Percentiles rank a stretch among this genome's conserved stretches.
Conservation (phyloP, 129 eudicot species). For the Deinandra increscens region DNA sequence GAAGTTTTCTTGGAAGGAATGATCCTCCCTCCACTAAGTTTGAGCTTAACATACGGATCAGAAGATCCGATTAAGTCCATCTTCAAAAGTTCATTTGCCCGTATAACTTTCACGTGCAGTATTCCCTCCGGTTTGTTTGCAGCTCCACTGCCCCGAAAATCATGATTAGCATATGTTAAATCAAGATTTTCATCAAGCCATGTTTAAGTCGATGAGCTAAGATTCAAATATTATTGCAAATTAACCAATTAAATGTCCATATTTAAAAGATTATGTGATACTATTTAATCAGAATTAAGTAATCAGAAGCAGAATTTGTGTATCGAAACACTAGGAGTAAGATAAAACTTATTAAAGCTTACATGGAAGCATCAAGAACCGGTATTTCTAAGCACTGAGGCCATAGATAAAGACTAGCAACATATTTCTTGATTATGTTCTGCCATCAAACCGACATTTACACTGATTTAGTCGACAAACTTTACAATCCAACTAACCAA, state of each 20-base stretch:
- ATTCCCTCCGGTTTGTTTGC: constrained; percentile 61
- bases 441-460: constrained; percentile 33
- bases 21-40: constrained; percentile 58
- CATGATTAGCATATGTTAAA: constrained; percentile 14
- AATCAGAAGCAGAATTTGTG: neutral
- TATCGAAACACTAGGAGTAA: neutral
- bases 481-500: neutral
- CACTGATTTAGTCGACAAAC: constrained; percentile 24
- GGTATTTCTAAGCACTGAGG: constrained; percentile 59
- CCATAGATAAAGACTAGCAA: constrained; percentile 64
- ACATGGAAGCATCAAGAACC: constrained; percentile 61
- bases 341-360: constrained; percentile 33
- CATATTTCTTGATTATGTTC: constrained; percentile 54
- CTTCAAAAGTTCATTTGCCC: constrained; percentile 48
- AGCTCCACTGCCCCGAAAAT: constrained; percentile 40
- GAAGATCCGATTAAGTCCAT: constrained; percentile 58
- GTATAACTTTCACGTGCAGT: constrained; percentile 54
- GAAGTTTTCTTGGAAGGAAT: constrained; percentile 52
- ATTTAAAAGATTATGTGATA: neutral
- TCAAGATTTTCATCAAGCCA: neutral
- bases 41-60: constrained; percentile 58
- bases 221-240: constrained; percentile 3
- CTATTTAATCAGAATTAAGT: neutral
- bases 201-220: neutral
- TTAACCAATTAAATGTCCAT: neutral